Conservation (phyloP, 345 rosid genomes). For the Citrus trifoliata region DNA sequence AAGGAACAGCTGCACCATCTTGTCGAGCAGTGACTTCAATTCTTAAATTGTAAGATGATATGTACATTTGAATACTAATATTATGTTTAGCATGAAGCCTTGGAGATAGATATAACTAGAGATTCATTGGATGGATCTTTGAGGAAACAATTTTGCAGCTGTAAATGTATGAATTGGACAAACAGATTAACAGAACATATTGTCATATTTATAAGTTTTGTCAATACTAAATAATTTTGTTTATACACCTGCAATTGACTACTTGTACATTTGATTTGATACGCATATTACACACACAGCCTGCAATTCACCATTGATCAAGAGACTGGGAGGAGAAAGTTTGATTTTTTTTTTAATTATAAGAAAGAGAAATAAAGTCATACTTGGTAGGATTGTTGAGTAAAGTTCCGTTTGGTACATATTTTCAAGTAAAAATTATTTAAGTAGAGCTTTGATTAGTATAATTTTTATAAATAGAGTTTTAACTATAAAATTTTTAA, state of each 20-base stretch:
- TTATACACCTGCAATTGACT: not conserved
- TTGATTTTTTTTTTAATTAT: not conserved
- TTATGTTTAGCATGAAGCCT: not conserved
- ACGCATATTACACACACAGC: not conserved
- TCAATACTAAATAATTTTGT: not conserved
- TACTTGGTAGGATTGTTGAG: not conserved
- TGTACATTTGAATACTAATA: not conserved
- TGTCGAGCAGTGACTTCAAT: not conserved
- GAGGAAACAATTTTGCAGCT: not conserved
- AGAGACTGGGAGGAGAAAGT: not conserved
- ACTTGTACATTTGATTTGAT: not conserved
- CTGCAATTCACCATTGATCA: not conserved
- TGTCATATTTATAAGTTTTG: not conserved
- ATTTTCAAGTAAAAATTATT: too few species aligned
- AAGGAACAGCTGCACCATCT: not conserved
- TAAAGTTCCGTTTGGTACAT: fast-evolving
- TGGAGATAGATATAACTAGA: not conserved
- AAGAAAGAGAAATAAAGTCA: not conserved
- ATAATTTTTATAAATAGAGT: too few species aligned
- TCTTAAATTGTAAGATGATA: not conserved
- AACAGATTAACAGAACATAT: not conserved
- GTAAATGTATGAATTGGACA: not conserved
- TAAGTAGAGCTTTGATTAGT: too few species aligned
- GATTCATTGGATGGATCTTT: not conserved
- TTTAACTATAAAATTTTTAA: too few species aligned